Conservation (phyloP, 164 flowering plant species). For the Warburgia ugandensis region DNA sequence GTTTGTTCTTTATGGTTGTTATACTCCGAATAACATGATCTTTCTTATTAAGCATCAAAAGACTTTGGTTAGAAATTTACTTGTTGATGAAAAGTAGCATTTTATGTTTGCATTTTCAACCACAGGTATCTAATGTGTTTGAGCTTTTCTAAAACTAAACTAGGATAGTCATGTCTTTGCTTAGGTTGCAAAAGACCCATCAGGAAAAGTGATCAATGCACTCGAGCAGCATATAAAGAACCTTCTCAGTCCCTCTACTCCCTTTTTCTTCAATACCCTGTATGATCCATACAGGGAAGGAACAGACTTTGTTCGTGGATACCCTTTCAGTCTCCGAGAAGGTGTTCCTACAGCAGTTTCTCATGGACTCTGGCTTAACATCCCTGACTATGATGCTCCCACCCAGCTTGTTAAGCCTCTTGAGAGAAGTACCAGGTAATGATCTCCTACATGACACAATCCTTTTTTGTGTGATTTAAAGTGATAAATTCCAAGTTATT, state of each 20-base stretch:
- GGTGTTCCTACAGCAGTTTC: slow-evolving; percentile 47
- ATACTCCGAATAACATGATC: too few relatives aligned
- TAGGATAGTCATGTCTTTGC: too few relatives aligned
- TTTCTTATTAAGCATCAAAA: too few relatives aligned
- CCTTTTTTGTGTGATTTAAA: background rate
- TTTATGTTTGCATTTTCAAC: too few relatives aligned
- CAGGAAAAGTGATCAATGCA: slow-evolving; percentile 44
- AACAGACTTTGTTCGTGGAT: slow-evolving; percentile 41
- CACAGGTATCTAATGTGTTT: too few relatives aligned
- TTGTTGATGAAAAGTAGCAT: too few relatives aligned
- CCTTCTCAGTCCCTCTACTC: slow-evolving; percentile 36
- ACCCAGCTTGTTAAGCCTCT: slow-evolving; percentile 64
- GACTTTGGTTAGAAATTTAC: too few relatives aligned
- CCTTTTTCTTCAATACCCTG: slow-evolving; percentile 43
- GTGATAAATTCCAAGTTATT: background rate
- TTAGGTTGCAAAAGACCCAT: slow-evolving; percentile 54
- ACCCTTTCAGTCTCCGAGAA: slow-evolving; percentile 44
- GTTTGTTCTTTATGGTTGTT: too few relatives aligned
- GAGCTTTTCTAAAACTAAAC: too few relatives aligned
- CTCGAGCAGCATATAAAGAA: slow-evolving; percentile 44
- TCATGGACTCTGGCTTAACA: slow-evolving; percentile 54
- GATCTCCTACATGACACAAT: background rate
- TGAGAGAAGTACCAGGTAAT: slow-evolving; percentile 42
- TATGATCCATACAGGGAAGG: slow-evolving; percentile 49
- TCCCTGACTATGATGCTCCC: slow-evolving; percentile 61